Conservation (phyloP, 306 rosid genomes). For the Acacia confusa region DNA sequence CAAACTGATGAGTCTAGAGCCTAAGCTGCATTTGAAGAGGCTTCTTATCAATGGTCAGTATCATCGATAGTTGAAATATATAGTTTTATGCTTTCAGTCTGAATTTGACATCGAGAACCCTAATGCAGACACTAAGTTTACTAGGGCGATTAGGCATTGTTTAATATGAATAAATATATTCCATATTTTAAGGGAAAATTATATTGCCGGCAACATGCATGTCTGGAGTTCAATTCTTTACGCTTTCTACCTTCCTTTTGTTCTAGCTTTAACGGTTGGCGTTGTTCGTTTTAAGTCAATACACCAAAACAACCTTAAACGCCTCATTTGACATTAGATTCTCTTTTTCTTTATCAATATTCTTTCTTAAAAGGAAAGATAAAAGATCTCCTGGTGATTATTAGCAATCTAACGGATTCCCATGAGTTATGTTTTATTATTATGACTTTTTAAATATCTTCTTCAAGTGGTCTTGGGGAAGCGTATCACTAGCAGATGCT, state of each 20-base stretch:
- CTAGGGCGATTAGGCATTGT: neutral
- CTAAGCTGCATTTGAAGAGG: neutral
- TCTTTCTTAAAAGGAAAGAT: neutral
- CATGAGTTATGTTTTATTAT: neutral
- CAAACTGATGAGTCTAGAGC: neutral
- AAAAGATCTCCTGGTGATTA: neutral
- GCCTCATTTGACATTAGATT: neutral
- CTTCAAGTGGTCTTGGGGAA: slow-evolving; percentile 87
- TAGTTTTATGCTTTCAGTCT: neutral
- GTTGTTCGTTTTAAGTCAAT: neutral
- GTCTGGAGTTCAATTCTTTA: neutral
- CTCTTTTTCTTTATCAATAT: neutral
- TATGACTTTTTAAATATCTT: neutral
- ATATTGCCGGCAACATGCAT: neutral
- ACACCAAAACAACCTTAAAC: neutral
- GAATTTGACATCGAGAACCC: neutral
- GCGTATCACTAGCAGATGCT: slow-evolving; percentile 71
- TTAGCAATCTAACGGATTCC: neutral
- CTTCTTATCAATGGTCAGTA: too few relatives aligned
- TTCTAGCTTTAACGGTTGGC: neutral
- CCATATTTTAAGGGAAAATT: neutral
- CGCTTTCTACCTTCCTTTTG: neutral
- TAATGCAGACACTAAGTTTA: neutral
- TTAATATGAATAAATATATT: neutral
- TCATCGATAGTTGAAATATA: neutral